phyloP scores from a whole-genome alignment of 495 filamentous ascomycete genomes.

The Margaritispora aquatica region DNA sequence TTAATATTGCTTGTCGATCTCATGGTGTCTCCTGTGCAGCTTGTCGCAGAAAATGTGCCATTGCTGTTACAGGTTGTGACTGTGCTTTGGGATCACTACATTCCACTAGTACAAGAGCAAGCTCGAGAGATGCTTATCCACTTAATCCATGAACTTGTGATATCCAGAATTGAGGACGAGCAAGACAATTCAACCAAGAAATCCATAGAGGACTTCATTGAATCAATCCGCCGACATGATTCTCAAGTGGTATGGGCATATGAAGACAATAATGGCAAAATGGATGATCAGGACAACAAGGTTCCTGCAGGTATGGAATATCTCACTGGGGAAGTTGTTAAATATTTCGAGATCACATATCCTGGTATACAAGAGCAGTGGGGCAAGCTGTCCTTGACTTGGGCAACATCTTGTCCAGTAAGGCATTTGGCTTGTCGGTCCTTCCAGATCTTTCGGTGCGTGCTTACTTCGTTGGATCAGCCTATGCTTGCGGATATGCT shows the following conservation, averaged over 20 bases:
- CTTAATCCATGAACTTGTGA: slow-evolving; percentile 92
- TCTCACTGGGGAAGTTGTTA: slow-evolving; percentile 72
- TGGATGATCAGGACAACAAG: slow-evolving; percentile 62
- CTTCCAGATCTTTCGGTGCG: slow-evolving; percentile 94
- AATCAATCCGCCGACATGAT: slow-evolving; percentile 83
- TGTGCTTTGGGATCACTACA: slow-evolving; percentile 95
- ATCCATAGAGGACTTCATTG: slow-evolving; percentile 81
- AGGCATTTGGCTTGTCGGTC: slow-evolving; percentile 91
- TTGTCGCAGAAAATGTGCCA: slow-evolving; percentile 70
- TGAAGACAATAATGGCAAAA: slow-evolving; percentile 80
- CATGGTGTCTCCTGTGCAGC: slow-evolving; percentile 83
- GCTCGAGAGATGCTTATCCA: slow-evolving; percentile 97
- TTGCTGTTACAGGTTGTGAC: slow-evolving; percentile 85
- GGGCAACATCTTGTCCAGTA: slow-evolving; percentile 97
- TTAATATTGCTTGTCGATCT: slow-evolving; percentile 93
- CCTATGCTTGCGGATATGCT: slow-evolving; percentile 95
- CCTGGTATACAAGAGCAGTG: slow-evolving; percentile 86
- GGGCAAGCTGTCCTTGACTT: slow-evolving; percentile 82
- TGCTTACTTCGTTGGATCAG: slow-evolving; percentile 82
- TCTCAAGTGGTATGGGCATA: slow-evolving; percentile 85
- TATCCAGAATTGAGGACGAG: slow-evolving; percentile 79
- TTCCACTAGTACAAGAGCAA: slow-evolving; percentile 90
- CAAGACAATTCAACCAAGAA: slow-evolving; percentile 57
- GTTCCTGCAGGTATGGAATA: slow-evolving; percentile 85
- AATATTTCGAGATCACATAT: slow-evolving; percentile 77